phyloP scores from a whole-genome alignment of 306 rosid genomes.

The Dryas alaskensis region DNA sequence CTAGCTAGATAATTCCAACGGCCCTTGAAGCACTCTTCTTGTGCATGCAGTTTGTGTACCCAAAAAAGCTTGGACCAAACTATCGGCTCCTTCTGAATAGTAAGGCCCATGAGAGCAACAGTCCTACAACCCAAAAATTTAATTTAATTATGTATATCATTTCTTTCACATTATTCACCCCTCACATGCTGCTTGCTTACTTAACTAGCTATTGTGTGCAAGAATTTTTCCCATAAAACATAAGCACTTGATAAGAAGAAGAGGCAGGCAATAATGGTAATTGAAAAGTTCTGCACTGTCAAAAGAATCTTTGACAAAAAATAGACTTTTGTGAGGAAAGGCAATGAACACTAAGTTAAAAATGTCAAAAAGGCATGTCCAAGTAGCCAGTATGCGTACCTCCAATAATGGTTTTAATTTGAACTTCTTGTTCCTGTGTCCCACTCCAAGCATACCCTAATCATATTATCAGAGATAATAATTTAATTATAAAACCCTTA shows the following conservation, averaged over 20 bases:
- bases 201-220: too few relatives aligned
- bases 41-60: not conserved
- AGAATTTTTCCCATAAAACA: too few relatives aligned
- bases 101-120: slow-evolving; percentile 17
- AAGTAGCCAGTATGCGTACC: slow-evolving; percentile 31
- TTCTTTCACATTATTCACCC: too few relatives aligned
- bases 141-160: too few relatives aligned
- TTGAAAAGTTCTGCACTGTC: too few relatives aligned
- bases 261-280: too few relatives aligned
- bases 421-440: slow-evolving; percentile 33
- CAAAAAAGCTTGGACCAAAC: not conserved
- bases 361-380: slow-evolving; percentile 17
- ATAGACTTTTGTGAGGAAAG: not conserved
- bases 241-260: too few relatives aligned
- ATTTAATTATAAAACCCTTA: too few relatives aligned
- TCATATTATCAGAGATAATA: slow-evolving; percentile 6
- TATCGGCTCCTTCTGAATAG: not conserved
- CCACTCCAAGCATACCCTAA: slow-evolving; percentile 47
- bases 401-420: slow-evolving; percentile 36
- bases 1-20: not conserved
- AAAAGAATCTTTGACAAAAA: not conserved
- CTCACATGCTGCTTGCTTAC: too few relatives aligned
- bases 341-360: not conserved
- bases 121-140: not conserved
- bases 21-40: not conserved